A percentile compares a stretch with the other conserved stretches of the same genome.
Conservation (phyloP, 192 early-diverging fungal genomes). For the Backusella tuberculispora region DNA sequence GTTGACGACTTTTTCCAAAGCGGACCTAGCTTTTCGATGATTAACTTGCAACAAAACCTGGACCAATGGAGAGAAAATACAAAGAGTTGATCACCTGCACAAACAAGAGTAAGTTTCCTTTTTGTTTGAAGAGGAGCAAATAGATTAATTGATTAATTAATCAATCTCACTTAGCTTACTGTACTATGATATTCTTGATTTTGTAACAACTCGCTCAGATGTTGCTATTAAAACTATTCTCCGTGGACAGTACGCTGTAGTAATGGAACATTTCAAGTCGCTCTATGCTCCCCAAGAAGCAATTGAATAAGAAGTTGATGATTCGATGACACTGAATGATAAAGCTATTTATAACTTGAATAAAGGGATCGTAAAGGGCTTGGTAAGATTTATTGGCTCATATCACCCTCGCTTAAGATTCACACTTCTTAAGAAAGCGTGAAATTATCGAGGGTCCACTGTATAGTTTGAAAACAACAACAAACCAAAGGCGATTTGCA, state of each 20-base stretch:
- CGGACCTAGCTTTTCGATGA: not conserved
- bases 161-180: conserved; percentile 8
- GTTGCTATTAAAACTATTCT: conserved; percentile 2
- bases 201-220: conserved; percentile 12
- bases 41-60: not conserved
- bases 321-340: not conserved
- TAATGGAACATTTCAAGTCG: not conserved
- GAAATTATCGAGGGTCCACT: too few relatives aligned
- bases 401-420: not conserved
- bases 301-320: not conserved
- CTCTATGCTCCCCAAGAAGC: not conserved
- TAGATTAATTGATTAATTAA: not conserved
- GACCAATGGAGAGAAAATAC: not conserved
- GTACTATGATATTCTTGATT: not conserved
- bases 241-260: not conserved
- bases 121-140: not conserved
- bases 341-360: not conserved
- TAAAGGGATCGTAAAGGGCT: not conserved
- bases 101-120: conserved; percentile 1
- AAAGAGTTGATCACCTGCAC: conserved; percentile 7
- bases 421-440: too few relatives aligned
- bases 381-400: not conserved
- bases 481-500: not conserved
- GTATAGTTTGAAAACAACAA: not conserved
- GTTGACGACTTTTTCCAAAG: not conserved